Conservation (phyloP, 192 early-diverging fungal species). For the Linnemannia zychae region DNA sequence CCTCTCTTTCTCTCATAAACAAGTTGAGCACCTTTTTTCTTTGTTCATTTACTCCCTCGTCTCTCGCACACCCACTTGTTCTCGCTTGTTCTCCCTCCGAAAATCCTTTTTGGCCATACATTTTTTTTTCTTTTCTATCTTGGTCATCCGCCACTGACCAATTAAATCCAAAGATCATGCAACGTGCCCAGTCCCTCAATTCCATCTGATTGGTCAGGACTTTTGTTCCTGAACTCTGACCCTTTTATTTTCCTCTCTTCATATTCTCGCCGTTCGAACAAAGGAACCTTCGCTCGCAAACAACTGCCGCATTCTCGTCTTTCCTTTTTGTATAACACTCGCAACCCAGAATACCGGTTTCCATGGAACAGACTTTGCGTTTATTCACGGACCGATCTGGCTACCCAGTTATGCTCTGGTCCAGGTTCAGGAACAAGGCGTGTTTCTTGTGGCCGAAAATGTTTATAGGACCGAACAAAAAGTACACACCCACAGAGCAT, state of each 20-base stretch:
- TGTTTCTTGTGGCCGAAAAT: neutral
- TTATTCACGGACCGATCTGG: neutral
- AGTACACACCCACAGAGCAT: neutral
- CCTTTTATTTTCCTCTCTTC: neutral
- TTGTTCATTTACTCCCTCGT: neutral
- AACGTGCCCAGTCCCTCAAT: conserved; percentile 2
- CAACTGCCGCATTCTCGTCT: neutral
- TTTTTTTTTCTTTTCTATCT: neutral
- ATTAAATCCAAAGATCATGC: neutral
- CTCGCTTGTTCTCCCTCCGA: neutral
- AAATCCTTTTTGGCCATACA: conserved; percentile 4
- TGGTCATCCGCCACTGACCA: neutral
- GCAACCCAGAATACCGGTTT: neutral
- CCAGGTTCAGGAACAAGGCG: neutral
- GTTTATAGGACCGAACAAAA: neutral
- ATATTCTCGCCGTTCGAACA: neutral
- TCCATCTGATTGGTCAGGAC: conserved; percentile 1
- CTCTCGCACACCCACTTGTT: neutral
- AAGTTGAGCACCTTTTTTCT: neutral
- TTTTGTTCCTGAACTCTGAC: conserved; percentile 11
- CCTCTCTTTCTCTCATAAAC: neutral
- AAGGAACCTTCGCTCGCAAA: neutral
- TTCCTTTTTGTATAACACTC: neutral
- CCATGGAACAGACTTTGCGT: neutral
- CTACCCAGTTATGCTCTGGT: neutral